Evolutionary conservation across 2,329 filamentous ascomycete genomes (phyloP).

Genomic region (Fusarium lyarnte): DNA sequence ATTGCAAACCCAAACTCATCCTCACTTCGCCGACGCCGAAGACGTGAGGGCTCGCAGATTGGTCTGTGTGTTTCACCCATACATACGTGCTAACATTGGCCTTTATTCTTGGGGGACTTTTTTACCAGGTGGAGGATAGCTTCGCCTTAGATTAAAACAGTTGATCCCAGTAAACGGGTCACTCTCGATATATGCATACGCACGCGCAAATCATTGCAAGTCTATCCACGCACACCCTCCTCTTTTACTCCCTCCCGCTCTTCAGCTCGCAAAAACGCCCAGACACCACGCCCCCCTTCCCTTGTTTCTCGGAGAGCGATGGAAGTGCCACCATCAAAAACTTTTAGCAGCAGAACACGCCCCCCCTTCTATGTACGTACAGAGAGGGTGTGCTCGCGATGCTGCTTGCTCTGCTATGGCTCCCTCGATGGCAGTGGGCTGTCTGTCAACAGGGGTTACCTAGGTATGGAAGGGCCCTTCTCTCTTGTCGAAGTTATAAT

Average conservation of each 20-base stretch:
- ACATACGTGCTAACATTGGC: conserved; percentile 8
- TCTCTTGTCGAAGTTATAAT: conserved; percentile 33
- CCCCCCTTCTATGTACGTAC: conserved; percentile 13
- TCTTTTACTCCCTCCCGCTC: conserved; percentile 29
- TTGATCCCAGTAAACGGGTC: conserved; percentile 19
- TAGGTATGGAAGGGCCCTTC: conserved; percentile 14
- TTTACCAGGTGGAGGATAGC: neutral
- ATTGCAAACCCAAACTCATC: conserved; percentile 16
- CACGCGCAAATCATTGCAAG: neutral
- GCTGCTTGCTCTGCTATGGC: neutral
- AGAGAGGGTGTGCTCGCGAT: conserved; percentile 3
- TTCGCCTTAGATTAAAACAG: conserved; percentile 29
- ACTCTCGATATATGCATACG: conserved; percentile 28
- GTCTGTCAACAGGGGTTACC: conserved; percentile 36
- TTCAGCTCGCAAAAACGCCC: conserved; percentile 33
- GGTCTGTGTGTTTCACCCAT: conserved; percentile 41
- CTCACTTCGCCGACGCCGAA: conserved; percentile 41
- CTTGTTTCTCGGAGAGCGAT: conserved; percentile 18
- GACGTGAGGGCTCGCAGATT: conserved; percentile 38
- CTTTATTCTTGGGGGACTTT: conserved; percentile 9
- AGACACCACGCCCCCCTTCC: conserved; percentile 36
- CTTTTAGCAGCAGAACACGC: neutral
- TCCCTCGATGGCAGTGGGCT: conserved; percentile 24
- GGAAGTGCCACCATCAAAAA: conserved; percentile 22
- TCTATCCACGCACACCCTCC: neutral